Percentiles rank a stretch among this genome's conserved stretches.
These are phyloP conservation scores for Barnettozyma sp. DNA, from an alignment of 805 yeast genomes.

Conservation along the genomic window DNA sequence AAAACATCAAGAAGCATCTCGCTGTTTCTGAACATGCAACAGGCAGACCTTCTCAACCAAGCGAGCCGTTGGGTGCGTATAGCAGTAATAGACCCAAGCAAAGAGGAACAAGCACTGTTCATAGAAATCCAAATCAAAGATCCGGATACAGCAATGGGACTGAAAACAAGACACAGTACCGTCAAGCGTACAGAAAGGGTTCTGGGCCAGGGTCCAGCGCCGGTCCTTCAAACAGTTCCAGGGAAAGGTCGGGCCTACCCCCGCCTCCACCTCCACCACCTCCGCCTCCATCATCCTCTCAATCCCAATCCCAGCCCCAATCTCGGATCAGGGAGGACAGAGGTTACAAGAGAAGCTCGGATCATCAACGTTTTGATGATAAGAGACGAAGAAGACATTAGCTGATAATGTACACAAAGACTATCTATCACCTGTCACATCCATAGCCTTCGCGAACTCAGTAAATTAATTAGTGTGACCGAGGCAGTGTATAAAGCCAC, in stretches of 20 bases:
- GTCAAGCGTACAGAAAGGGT: slow-evolving; percentile 6
- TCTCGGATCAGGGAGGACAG: slow-evolving; percentile 1
- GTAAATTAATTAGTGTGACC: too few relatives aligned
- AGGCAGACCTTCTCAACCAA: slow-evolving; percentile 10
- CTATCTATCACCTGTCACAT: too few relatives aligned
- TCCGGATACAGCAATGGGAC: neutral
- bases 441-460: too few relatives aligned
- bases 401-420: too few relatives aligned
- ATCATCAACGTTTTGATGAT: slow-evolving; percentile 8
- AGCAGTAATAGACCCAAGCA: neutral
- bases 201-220: neutral
- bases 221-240: neutral
- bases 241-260: slow-evolving; percentile 5
- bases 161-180: slow-evolving; percentile 1
- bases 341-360: slow-evolving; percentile 6
- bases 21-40: neutral
- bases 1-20: slow-evolving; percentile 3
- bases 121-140: slow-evolving; percentile 1
- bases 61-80: slow-evolving; percentile 7
- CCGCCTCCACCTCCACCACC: slow-evolving; percentile 16
- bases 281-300: slow-evolving; percentile 1
- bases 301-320: neutral
- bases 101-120: slow-evolving; percentile 8
- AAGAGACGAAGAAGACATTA: slow-evolving; percentile 12
- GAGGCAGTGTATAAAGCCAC: too few relatives aligned